Evolutionary conservation across 164 flowering plant genomes (phyloP).

Genomic region (Stephania japonica): DNA sequence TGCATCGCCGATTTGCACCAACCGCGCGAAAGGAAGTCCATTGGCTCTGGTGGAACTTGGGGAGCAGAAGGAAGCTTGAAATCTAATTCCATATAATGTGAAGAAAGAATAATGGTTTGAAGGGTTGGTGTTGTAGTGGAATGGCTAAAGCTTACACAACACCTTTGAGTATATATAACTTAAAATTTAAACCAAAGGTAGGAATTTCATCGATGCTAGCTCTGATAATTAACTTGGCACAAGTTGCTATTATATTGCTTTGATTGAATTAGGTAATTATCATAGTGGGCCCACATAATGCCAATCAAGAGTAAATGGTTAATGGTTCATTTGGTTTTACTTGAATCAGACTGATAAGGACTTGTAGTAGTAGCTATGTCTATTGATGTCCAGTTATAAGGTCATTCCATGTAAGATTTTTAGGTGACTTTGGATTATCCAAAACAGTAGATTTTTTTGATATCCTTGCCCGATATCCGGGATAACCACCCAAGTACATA

Average conservation of each 20-base stretch:
- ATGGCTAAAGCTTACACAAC: conserved; percentile 3
- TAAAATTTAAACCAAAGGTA: neutral
- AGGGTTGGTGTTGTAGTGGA: conserved; percentile 3
- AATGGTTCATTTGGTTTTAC: neutral
- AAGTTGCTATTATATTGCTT: neutral
- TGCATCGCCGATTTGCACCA: conserved; percentile 87
- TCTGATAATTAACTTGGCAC: neutral
- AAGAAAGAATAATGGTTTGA: neutral
- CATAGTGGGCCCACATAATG: neutral
- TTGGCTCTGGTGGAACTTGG: conserved; percentile 61
- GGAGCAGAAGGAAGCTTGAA: conserved; percentile 36
- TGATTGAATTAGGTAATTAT: neutral
- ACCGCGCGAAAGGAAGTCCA: conserved; percentile 74
- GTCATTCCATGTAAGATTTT: neutral
- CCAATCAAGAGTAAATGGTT: neutral
- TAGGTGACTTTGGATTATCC: neutral
- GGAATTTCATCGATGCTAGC: neutral
- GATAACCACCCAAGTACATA: no score
- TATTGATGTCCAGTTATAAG: neutral
- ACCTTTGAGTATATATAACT: conserved; percentile 9
- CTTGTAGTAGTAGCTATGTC: neutral
- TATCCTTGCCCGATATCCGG: no score
- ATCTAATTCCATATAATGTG: conserved; percentile 32
- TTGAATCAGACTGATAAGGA: neutral
- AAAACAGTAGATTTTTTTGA: neutral